phyloP scores from a whole-genome alignment of 2,329 filamentous ascomycete species.

The Fusarium sp. region DNA sequence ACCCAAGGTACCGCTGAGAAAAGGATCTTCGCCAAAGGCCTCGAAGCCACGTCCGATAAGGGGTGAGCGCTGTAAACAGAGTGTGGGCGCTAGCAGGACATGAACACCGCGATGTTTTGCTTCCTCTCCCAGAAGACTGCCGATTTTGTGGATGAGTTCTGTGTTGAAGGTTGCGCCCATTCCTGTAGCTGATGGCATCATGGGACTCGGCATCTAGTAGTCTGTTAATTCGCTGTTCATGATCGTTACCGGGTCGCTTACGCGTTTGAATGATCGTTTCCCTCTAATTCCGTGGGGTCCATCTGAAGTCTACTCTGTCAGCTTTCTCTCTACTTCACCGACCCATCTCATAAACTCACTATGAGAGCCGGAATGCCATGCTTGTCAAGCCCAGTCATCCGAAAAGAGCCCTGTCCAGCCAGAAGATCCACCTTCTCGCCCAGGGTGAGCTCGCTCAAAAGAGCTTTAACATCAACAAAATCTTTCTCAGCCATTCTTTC shows the following conservation, averaged over 20 bases:
- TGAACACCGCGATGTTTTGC: slow-evolving; percentile 70
- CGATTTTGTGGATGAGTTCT: slow-evolving; percentile 66
- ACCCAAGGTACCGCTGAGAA: slow-evolving; percentile 53
- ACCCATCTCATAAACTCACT: not conserved
- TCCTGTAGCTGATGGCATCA: slow-evolving; percentile 45
- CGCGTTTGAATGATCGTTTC: slow-evolving; percentile 34
- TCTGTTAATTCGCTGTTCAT: not conserved
- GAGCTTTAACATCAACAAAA: slow-evolving; percentile 24
- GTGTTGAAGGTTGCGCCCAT: slow-evolving; percentile 72
- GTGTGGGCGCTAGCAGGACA: slow-evolving; percentile 59
- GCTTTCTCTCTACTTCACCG: fast-evolving
- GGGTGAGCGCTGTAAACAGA: slow-evolving; percentile 57
- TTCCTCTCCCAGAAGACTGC: slow-evolving; percentile 67
- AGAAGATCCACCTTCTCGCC: slow-evolving; percentile 39
- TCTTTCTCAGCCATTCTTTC: slow-evolving; percentile 1
- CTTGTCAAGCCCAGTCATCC: slow-evolving; percentile 25
- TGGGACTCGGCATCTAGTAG: slow-evolving; percentile 54
- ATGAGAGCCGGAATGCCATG: slow-evolving; percentile 35
- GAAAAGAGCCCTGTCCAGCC: slow-evolving; percentile 38
- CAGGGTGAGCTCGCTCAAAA: slow-evolving; percentile 31
- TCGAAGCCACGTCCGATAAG: slow-evolving; percentile 57
- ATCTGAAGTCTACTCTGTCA: slow-evolving; percentile 36
- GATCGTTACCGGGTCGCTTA: not conserved
- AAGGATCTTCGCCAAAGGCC: slow-evolving; percentile 55
- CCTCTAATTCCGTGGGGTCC: slow-evolving; percentile 42